A percentile compares a stretch with the other conserved stretches of the same genome.
These are phyloP conservation scores for Pyrenophora graminea DNA, from an alignment of 2,329 filamentous ascomycete species.

Conservation along the genomic window DNA sequence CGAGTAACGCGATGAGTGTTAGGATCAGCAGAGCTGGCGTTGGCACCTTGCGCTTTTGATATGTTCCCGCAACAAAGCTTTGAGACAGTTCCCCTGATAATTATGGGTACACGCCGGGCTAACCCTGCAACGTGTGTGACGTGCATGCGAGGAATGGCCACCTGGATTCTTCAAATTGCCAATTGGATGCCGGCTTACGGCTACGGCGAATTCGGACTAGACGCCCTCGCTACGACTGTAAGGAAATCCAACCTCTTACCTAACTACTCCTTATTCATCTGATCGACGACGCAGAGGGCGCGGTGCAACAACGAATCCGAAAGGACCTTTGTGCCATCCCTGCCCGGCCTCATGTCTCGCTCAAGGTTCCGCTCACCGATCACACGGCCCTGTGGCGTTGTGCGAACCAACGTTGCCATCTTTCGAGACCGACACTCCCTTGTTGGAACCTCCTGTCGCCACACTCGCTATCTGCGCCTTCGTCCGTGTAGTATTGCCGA, in stretches of 20 bases:
- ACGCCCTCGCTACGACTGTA: slow-evolving; percentile 4
- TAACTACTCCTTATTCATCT: neutral
- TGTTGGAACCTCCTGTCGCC: slow-evolving; percentile 4
- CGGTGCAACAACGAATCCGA: neutral
- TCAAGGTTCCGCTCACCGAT: slow-evolving; percentile 18
- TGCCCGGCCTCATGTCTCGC: slow-evolving; percentile 7
- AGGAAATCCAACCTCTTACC: slow-evolving; percentile 10
- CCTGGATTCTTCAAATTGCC: neutral
- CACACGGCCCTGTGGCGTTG: slow-evolving; percentile 1
- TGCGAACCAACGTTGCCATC: neutral
- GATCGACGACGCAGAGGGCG: slow-evolving; percentile 1
- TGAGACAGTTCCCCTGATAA: slow-evolving; percentile 2
- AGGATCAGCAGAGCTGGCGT: neutral
- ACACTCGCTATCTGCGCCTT: slow-evolving; percentile 5
- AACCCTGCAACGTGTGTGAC: slow-evolving; percentile 17
- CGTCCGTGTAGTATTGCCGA: neutral
- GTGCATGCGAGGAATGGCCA: slow-evolving; percentile 17
- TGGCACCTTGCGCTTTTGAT: neutral
- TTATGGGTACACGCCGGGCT: slow-evolving; percentile 12
- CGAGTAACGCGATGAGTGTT: too few species aligned
- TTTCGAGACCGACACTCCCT: slow-evolving; percentile 1
- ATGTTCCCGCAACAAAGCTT: neutral
- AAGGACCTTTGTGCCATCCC: slow-evolving; percentile 1
- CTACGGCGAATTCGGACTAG: slow-evolving; percentile 8
- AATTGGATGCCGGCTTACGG: slow-evolving; percentile 4